These are phyloP conservation scores for Coniochaeta sp. DNA, from an alignment of 2,329 filamentous ascomycete species.

Conservation along the genomic window DNA sequence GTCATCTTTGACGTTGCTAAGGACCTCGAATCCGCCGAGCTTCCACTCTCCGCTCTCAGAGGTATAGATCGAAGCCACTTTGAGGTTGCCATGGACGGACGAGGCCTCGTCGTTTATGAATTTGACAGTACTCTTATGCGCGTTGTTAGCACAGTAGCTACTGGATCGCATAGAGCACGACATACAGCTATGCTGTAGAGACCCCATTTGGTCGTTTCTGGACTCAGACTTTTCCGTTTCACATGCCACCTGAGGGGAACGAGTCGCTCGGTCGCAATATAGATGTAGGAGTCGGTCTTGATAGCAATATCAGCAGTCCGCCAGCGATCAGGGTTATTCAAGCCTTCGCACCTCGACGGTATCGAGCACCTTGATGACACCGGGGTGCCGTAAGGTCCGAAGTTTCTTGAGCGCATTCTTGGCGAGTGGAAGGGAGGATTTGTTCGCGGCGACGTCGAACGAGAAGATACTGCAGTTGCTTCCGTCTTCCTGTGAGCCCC, in stretches of 20 bases:
- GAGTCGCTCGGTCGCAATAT: conserved; percentile 89
- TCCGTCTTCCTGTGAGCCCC: conserved; percentile 65
- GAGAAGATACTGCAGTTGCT: conserved; percentile 95
- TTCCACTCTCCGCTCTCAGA: conserved; percentile 98
- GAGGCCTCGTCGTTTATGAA: conserved; percentile 93
- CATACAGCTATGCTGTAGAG: conserved; percentile 74
- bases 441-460: conserved; percentile 81
- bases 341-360: conserved; percentile 66
- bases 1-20: conserved; percentile 94
- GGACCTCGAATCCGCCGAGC: conserved; percentile 82
- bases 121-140: conserved; percentile 71
- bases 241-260: conserved; percentile 85
- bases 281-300: conserved; percentile 88
- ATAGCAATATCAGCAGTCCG: conserved; percentile 4
- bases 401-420: conserved; percentile 92
- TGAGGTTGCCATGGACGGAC: conserved; percentile 83
- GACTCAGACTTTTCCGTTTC: conserved; percentile 75
- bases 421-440: conserved; percentile 73
- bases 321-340: neutral
- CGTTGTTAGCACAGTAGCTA: neutral
- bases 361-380: conserved; percentile 88
- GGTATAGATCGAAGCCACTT: conserved; percentile 81
- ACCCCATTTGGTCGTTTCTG: conserved; percentile 96
- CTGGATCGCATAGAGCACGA: neutral
- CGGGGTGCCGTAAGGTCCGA: conserved; percentile 86